Percentiles rank a stretch among this genome's conserved stretches.
Conservation (phyloP, 805 yeast genomes). For the Myxozyma udenii region DNA sequence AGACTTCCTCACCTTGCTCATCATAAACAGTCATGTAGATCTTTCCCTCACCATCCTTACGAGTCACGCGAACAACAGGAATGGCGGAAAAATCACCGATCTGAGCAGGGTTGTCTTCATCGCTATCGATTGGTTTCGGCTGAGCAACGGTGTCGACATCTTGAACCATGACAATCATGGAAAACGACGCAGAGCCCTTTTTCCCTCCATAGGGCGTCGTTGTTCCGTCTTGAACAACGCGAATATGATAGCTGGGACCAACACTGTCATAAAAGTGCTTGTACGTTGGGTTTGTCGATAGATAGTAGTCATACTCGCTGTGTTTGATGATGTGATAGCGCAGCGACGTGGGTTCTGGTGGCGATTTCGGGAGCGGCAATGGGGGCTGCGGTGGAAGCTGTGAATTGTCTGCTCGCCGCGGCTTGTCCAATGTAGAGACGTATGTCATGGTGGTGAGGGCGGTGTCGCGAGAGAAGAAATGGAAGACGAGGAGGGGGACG, state of each 20-base stretch:
- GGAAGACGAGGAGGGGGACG: no score
- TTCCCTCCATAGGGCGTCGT: neutral
- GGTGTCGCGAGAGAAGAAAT: no score
- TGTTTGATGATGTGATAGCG: constrained; percentile 60
- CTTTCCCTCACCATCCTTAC: constrained; percentile 21
- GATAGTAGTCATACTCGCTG: constrained; percentile 51
- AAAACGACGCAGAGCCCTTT: constrained; percentile 9
- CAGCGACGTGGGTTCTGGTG: constrained; percentile 32
- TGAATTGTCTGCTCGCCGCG: no score
- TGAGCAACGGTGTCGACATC: constrained; percentile 17
- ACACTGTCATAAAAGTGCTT: constrained; percentile 57
- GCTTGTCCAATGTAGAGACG: no score
- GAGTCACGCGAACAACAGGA: constrained; percentile 17
- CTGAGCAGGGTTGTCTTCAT: neutral
- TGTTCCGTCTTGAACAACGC: neutral
- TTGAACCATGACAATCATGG: constrained; percentile 18
- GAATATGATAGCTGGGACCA: constrained; percentile 63
- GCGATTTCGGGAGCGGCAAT: neutral
- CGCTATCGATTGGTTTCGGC: neutral
- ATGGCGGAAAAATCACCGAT: constrained; percentile 1
- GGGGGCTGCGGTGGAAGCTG: no score
- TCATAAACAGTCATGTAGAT: constrained; percentile 16
- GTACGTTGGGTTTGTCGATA: constrained; percentile 65
- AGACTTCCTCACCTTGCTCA: constrained; percentile 9
- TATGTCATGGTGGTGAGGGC: no score